These are phyloP conservation scores for Candida sonorensis DNA, from an alignment of 805 yeast species.

Conservation along the genomic window DNA sequence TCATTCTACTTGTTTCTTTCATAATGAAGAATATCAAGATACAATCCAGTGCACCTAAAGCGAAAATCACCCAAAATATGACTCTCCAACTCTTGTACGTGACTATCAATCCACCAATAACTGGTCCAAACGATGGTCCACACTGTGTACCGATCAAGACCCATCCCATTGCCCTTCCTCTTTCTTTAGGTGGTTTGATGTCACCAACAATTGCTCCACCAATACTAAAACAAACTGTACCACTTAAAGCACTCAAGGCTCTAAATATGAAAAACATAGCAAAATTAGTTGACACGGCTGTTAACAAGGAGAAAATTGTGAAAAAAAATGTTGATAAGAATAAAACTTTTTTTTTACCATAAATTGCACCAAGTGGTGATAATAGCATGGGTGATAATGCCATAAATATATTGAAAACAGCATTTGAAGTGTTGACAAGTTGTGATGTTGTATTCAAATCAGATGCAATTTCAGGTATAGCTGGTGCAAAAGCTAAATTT, in stretches of 20 bases:
- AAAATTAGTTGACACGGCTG: constrained; percentile 41
- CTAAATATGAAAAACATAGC: constrained; percentile 51
- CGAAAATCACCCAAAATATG: constrained; percentile 44
- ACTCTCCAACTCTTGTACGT: constrained; percentile 48
- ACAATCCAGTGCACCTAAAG: constrained; percentile 32
- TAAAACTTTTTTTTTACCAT: constrained; percentile 42
- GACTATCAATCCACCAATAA: constrained; percentile 45
- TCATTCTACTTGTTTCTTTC: constrained; percentile 38
- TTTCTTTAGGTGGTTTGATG: constrained; percentile 39
- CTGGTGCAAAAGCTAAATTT: constrained; percentile 42
- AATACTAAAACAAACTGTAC: constrained; percentile 47
- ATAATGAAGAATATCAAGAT: constrained; percentile 32
- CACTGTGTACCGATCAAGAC: constrained; percentile 43
- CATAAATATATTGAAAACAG: constrained; percentile 45
- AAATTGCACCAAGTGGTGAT: constrained; percentile 45
- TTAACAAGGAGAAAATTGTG: constrained; percentile 14
- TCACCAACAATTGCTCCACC: constrained; percentile 49
- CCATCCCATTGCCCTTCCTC: constrained; percentile 47
- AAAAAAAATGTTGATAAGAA: constrained; percentile 33
- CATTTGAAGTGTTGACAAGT: constrained; percentile 42
- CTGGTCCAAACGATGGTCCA: constrained; percentile 49
- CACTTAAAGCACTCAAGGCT: constrained; percentile 43
- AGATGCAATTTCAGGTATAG: constrained; percentile 42
- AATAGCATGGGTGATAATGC: constrained; percentile 44
- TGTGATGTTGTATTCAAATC: constrained; percentile 39